Conservation (phyloP, 1,284 basidiomycete species). For the Thelephora terrestris region DNA sequence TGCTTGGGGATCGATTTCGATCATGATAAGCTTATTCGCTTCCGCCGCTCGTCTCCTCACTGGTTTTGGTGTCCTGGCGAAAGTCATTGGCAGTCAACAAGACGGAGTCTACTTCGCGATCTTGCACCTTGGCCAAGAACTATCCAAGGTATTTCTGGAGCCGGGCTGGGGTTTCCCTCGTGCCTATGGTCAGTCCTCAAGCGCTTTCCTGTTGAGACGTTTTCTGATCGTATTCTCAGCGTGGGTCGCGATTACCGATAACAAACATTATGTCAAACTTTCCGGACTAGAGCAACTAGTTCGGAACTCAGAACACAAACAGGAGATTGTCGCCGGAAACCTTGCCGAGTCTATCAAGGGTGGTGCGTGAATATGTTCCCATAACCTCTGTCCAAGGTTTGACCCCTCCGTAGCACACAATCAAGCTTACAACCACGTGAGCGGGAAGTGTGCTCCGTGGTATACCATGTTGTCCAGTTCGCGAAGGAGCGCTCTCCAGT, state of each 20-base stretch:
- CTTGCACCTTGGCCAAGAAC: slow-evolving; percentile 33
- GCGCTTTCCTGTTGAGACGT: neutral
- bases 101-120: slow-evolving; percentile 53
- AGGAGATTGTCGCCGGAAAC: slow-evolving; percentile 65
- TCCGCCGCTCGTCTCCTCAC: slow-evolving; percentile 43
- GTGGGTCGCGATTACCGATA: slow-evolving; percentile 65
- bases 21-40: slow-evolving; percentile 32
- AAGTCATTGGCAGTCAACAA: slow-evolving; percentile 46
- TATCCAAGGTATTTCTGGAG: neutral
- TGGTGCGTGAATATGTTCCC: slow-evolving; percentile 23
- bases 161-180: neutral
- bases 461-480: too few species aligned
- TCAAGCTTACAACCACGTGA: too few species aligned
- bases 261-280: slow-evolving; percentile 51
- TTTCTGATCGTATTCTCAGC: slow-evolving; percentile 19
- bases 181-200: neutral
- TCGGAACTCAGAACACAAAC: slow-evolving; percentile 42
- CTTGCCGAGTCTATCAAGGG: slow-evolving; percentile 43
- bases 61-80: slow-evolving; percentile 54
- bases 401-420: too few species aligned
- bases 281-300: slow-evolving; percentile 56
- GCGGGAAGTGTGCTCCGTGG: too few species aligned
- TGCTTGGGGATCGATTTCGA: slow-evolving; percentile 49
- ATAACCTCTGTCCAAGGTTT: too few species aligned
- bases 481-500: too few species aligned